Percentiles rank a stretch among this genome's conserved stretches.
These are phyloP conservation scores for Venturia effusa DNA, from an alignment of 2,329 filamentous ascomycete species.

Conservation along the genomic window DNA sequence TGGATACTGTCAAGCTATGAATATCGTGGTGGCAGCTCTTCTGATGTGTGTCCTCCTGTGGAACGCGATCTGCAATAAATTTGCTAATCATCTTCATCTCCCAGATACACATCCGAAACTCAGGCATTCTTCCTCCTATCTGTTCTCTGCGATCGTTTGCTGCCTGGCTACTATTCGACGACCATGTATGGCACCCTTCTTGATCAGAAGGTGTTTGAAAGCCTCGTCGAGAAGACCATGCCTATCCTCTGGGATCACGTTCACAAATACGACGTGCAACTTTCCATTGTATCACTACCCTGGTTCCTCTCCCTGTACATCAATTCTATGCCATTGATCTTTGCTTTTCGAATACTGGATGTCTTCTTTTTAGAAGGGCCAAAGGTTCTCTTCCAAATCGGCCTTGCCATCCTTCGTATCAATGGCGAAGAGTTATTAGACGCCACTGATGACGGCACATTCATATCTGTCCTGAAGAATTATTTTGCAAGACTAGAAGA, in stretches of 20 bases:
- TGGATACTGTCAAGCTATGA: constrained; percentile 99
- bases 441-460: constrained; percentile 86
- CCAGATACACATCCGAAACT: constrained; percentile 82
- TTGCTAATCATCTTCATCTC: constrained; percentile 18
- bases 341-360: constrained; percentile 90
- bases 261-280: constrained; percentile 91
- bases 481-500: constrained; percentile 93
- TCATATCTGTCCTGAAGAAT: constrained; percentile 89
- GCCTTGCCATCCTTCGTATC: constrained; percentile 89
- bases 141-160: constrained; percentile 78
- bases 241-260: constrained; percentile 96
- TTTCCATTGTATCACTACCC: constrained; percentile 91
- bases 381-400: constrained; percentile 94
- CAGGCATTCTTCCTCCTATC: constrained; percentile 95
- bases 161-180: constrained; percentile 94
- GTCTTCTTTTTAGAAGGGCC: constrained; percentile 98
- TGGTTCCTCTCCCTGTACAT: constrained; percentile 98
- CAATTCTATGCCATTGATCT: constrained; percentile 98
- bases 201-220: constrained; percentile 96
- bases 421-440: constrained; percentile 95
- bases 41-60: constrained; percentile 53
- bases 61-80: neutral
- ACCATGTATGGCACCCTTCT: constrained; percentile 98
- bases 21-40: constrained; percentile 95
- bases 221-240: constrained; percentile 97